Evolutionary conservation across 306 rosid genomes (phyloP).

Genomic region (Dryas alaskensis): DNA sequence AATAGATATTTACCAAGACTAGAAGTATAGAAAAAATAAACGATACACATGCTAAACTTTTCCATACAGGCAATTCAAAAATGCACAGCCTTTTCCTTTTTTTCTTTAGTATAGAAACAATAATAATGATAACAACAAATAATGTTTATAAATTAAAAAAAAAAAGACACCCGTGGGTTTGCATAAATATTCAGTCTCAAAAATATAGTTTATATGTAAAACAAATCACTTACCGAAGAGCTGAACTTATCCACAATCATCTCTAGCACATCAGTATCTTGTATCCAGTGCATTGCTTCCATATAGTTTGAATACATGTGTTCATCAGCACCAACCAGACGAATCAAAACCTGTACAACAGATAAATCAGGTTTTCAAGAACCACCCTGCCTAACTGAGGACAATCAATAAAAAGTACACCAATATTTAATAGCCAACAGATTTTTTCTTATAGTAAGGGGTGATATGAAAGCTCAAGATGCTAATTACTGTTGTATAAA

Average conservation of each 20-base stretch:
- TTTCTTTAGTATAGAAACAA: background rate
- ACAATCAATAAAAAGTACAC: conserved; percentile 8
- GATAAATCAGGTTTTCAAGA: conserved; percentile 19
- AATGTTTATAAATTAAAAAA: background rate
- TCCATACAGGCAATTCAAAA: background rate
- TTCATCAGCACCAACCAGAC: conserved; percentile 96
- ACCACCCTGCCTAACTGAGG: background rate
- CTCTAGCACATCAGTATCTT: conserved; percentile 83
- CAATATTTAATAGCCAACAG: background rate
- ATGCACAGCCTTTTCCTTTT: background rate
- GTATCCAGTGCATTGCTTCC: conserved; percentile 93
- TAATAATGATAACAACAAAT: background rate
- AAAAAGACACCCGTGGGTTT: background rate
- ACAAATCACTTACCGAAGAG: conserved; percentile 70
- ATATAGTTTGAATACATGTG: conserved; percentile 75
- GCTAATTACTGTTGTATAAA: background rate
- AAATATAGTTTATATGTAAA: background rate
- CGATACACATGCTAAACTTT: background rate
- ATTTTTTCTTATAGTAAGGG: background rate
- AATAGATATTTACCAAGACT: background rate
- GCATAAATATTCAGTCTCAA: background rate
- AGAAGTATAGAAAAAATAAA: background rate
- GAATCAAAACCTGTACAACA: conserved; percentile 74
- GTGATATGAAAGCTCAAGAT: background rate
- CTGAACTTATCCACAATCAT: conserved; percentile 96